Base-by-base conservation (phyloP, 2,329 filamentous ascomycete species). In the Cladosporium oxysporum region DNA sequence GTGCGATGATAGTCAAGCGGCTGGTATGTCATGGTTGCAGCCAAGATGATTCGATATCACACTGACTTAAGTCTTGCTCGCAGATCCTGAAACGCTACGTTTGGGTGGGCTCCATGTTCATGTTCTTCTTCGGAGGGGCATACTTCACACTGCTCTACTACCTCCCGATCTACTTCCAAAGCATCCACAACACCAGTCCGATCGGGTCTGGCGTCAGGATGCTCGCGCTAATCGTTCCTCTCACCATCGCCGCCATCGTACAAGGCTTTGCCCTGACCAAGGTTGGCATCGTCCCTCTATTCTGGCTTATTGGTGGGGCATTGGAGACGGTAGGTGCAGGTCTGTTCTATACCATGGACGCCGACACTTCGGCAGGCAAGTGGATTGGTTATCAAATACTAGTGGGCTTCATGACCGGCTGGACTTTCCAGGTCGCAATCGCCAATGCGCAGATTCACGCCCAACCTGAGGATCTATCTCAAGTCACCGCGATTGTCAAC, bases 381-480 rank as follows among this genome's bases (percentile, higher is more conserved):
- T 85, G 83, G 83, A 83, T 86, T 50, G 84, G 83, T 6, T 86
- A 83, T 70, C 83, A 86, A 74, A 77, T 85, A 16, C 66, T 86
- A 2, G 71, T 76, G 2, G 85, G 84, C 2, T 68, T 83, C 1
- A 83, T 82, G 5, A 80, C 78, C 66, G 84, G 84, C 5, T 70
- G 79, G 3, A 78, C 73, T 16, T 75, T 82, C 52, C 82, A 86
- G 70, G 84, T 21, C 12, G 18, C 53, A 12, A n/a, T 64, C 50
- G n/a, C 28, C 21, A 41, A 35, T 29, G 62, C 31, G 31, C 62
- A 64, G 31, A 29, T 41, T 5, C 83, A 84, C 69, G 79, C 69
- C 16, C 71, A n/a, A 4, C 29, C 6, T 31, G 59, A 62, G 12
- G 59, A 62, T n/a, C n/a, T 69, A 77, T 21, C 71, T 68, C 12